Evolutionary conservation across 768 basidiomycete genomes (phyloP).

Genomic region (Coprinopsis strossmayeri): DNA sequence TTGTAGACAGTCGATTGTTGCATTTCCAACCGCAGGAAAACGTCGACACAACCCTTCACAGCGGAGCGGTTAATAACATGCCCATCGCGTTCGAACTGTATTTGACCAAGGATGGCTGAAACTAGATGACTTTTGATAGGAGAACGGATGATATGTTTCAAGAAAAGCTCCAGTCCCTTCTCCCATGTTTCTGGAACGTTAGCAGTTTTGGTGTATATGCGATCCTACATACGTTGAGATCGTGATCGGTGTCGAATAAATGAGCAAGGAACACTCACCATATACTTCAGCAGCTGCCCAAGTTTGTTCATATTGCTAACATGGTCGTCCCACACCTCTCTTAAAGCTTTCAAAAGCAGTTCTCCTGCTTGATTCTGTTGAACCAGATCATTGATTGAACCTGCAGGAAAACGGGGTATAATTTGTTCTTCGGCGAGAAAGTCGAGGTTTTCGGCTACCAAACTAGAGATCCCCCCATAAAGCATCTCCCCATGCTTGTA

Average conservation of each 20-base stretch:
- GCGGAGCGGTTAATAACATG: constrained; percentile 88
- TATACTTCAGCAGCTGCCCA: constrained; percentile 88
- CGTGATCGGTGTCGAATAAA: background rate
- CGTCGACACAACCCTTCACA: constrained; percentile 82
- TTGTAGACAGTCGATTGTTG: constrained; percentile 65
- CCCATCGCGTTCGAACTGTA: constrained; percentile 88
- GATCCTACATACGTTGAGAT: constrained; percentile 54
- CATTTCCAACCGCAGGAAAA: constrained; percentile 64
- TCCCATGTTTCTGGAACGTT: constrained; percentile 76
- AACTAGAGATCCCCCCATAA: constrained; percentile 75
- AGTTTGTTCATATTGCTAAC: constrained; percentile 82
- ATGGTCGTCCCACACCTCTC: constrained; percentile 92
- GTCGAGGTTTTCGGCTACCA: constrained; percentile 81
- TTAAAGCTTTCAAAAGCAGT: constrained; percentile 73
- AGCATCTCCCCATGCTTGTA: constrained; percentile 78
- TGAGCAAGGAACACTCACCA: constrained; percentile 50
- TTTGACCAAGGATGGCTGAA: constrained; percentile 76
- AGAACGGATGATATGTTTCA: constrained; percentile 68
- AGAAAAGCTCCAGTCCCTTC: constrained; percentile 77
- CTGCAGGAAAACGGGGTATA: constrained; percentile 75
- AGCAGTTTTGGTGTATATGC: constrained; percentile 73
- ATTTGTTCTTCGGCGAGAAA: constrained; percentile 70
- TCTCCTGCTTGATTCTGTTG: constrained; percentile 83
- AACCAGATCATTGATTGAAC: constrained; percentile 57
- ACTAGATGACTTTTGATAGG: constrained; percentile 83